Base-by-base conservation (phyloP, 2,329 filamentous ascomycete genomes). In the Penicillium sp. region DNA sequence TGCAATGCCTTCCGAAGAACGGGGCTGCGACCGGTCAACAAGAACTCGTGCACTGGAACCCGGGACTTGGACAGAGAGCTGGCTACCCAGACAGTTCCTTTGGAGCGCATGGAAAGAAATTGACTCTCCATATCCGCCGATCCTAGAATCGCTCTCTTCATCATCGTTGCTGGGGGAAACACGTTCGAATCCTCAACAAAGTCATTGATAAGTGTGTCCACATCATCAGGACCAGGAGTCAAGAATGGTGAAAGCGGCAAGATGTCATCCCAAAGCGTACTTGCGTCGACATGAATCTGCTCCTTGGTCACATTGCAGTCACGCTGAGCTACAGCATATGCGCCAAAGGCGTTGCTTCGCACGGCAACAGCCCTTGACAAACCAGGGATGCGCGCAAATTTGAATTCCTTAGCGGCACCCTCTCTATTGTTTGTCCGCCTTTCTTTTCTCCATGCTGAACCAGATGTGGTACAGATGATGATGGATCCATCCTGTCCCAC, bases 401-500 rank as follows among this genome's bases (percentile, higher is more conserved):
- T 98, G 70, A 93, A 95, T 57, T 95, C 88, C 51, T 93, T 94
- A 9, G 78, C 76, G 52, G 79, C 84, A 22, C 74, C 71, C 14
- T 80, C 79, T 54, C 94, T 93, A 33, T 84, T 80, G 48, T 90
- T 94, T 16, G 77, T 74, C 44, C 92, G 78, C 56, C 86, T 87
- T 35, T 92, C 80, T 41, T 90, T 82, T 50, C 82, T 82, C 90
- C 90, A 98, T 0, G 95, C 90, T 32, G 86, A 90, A 2, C 92
- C 92, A 28, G 88, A 90, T 42, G 88, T 77, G 0, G 92, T 98
- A 48, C 87, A 90, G 45, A 98, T 80, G 38, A 98, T 93, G 48
- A 98, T 86, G 0, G 89, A 94, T 2, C 89, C 92, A 61, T 96
- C 84, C 59, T 95, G 88, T 25, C 89, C 87, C 2, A 96, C 82